These are phyloP conservation scores for Begonia peltatifolia DNA, from an alignment of 306 rosid genomes.

Conservation along the genomic window DNA sequence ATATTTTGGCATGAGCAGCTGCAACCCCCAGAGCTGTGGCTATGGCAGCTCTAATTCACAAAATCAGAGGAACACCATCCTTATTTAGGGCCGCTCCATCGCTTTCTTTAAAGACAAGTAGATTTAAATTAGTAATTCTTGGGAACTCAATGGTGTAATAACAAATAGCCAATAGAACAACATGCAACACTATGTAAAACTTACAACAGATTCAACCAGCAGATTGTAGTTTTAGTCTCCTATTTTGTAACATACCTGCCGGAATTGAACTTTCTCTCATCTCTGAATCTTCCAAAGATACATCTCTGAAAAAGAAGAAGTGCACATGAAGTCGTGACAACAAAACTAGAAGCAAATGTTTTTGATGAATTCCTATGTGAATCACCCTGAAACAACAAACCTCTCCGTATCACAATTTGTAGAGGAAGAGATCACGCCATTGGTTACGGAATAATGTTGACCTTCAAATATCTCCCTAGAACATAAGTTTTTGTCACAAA, in stretches of 20 bases:
- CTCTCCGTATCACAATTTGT: slow-evolving; percentile 31
- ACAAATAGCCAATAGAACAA: neutral
- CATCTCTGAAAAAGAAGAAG: slow-evolving; percentile 19
- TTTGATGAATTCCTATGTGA: neutral
- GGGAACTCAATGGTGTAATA: slow-evolving; percentile 4
- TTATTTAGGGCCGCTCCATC: slow-evolving; percentile 18
- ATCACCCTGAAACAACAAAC: slow-evolving; percentile 21
- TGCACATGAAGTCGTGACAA: slow-evolving; percentile 12
- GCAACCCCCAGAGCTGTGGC: slow-evolving; percentile 94
- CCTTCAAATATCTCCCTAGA: slow-evolving; percentile 61
- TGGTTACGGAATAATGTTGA: slow-evolving; percentile 30
- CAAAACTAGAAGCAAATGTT: slow-evolving; percentile 6
- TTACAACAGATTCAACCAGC: no score
- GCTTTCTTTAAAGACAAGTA: slow-evolving; percentile 21
- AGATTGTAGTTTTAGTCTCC: no score
- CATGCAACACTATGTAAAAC: neutral
- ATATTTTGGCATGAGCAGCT: slow-evolving; percentile 74
- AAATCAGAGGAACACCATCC: slow-evolving; percentile 42
- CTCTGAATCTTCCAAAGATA: slow-evolving; percentile 33
- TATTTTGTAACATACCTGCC: neutral
- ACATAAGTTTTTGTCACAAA: slow-evolving; percentile 59
- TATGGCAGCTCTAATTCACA: slow-evolving; percentile 62
- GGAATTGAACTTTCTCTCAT: slow-evolving; percentile 19
- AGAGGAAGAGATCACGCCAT: slow-evolving; percentile 17
- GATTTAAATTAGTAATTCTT: slow-evolving; percentile 3